Percentiles rank a stretch among this genome's conserved stretches.
Evolutionary conservation across 345 rosid genomes (phyloP).

Genomic region (Xanthoceras sorbifolium): DNA sequence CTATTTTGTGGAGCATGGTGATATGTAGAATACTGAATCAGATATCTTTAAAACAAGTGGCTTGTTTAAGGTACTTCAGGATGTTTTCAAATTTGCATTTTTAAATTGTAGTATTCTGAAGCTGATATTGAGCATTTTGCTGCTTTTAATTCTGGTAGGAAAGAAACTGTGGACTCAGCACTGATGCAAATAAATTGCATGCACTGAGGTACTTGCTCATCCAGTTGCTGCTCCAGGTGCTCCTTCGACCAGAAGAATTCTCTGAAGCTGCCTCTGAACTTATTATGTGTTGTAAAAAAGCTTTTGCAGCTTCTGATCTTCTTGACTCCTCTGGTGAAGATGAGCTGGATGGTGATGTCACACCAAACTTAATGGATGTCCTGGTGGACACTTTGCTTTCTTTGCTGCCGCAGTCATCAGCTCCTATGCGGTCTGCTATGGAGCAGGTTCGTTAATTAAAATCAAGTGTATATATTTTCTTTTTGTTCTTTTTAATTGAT

Average conservation of each 20-base stretch:
- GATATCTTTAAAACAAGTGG: background rate
- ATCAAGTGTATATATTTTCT: background rate
- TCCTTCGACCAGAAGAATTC: slow-evolving; percentile 86
- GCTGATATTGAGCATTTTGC: background rate
- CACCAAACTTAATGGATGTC: slow-evolving; percentile 83
- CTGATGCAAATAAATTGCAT: slow-evolving; percentile 53
- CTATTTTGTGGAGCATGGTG: background rate
- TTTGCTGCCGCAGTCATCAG: slow-evolving; percentile 86
- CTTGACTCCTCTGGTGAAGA: slow-evolving; percentile 61
- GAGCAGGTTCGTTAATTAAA: slow-evolving; percentile 64
- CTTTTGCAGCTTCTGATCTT: slow-evolving; percentile 57
- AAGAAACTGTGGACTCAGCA: slow-evolving; percentile 49
- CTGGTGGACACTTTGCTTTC: slow-evolving; percentile 87
- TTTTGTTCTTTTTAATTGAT: background rate
- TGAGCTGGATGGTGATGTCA: slow-evolving; percentile 54
- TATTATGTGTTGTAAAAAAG: slow-evolving; percentile 82
- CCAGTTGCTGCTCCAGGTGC: slow-evolving; percentile 85
- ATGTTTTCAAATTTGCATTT: slow-evolving; percentile 4
- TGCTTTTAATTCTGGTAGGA: slow-evolving; percentile 59
- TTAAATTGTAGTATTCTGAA: background rate
- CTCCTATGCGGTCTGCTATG: slow-evolving; percentile 80
- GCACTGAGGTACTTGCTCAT: slow-evolving; percentile 76
- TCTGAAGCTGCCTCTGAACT: slow-evolving; percentile 78
- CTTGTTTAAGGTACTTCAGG: background rate
- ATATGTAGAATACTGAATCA: slow-evolving; percentile 3